These are phyloP conservation scores for Penicillium flavigenum DNA, from an alignment of 495 filamentous ascomycete genomes.

Conservation along the genomic window DNA sequence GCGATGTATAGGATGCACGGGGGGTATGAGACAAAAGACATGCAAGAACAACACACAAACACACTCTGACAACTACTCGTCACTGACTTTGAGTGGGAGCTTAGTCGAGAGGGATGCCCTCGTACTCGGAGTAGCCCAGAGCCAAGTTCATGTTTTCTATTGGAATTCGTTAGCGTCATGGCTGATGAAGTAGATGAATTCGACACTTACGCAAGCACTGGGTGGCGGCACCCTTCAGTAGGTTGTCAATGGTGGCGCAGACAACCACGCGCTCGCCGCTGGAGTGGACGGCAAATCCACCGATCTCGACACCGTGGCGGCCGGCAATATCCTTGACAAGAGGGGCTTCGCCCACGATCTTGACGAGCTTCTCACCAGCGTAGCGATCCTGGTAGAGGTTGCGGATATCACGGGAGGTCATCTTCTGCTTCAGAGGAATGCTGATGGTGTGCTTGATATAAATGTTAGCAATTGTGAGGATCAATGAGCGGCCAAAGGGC, in stretches of 20 bases:
- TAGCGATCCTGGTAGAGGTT: constrained; percentile 96
- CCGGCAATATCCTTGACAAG: constrained; percentile 84
- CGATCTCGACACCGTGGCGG: constrained; percentile 92
- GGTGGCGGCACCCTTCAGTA: constrained; percentile 94
- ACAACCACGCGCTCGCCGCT: constrained; percentile 88
- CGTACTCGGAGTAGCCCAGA: constrained; percentile 87
- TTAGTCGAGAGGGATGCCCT: constrained; percentile 78
- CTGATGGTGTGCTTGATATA: constrained; percentile 69
- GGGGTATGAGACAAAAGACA: constrained; percentile 35
- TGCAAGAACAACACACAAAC: constrained; percentile 19
- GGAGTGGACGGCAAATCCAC: constrained; percentile 88
- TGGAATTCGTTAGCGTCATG: constrained; percentile 10
- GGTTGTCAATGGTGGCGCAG: constrained; percentile 96
- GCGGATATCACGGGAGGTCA: constrained; percentile 88
- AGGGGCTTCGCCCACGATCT: constrained; percentile 84
- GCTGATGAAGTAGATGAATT: neutral
- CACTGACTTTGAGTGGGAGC: constrained; percentile 11
- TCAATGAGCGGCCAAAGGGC: neutral
- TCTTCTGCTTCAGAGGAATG: constrained; percentile 78
- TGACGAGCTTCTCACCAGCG: constrained; percentile 90
- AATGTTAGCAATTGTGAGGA: constrained; percentile 19
- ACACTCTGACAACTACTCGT: constrained; percentile 25
- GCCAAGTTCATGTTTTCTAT: constrained; percentile 96
- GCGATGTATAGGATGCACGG: constrained; percentile 35
- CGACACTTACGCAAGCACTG: constrained; percentile 86